Base-by-base conservation (phyloP, 2,329 filamentous ascomycete species). In the Huntiella omanensis region DNA sequence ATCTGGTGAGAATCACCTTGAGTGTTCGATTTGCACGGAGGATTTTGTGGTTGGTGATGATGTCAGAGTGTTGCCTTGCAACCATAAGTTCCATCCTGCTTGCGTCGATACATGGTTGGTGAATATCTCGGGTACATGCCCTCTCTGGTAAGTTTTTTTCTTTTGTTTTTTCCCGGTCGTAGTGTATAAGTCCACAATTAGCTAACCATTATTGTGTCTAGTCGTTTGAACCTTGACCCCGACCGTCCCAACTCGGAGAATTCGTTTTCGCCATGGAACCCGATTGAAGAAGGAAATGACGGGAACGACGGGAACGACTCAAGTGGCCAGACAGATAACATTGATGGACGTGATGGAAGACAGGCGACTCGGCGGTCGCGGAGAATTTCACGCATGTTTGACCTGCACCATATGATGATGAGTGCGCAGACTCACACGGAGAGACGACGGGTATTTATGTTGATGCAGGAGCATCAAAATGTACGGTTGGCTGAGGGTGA, bases 31-130 rank as follows among this genome's bases (percentile, higher is more conserved):
- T 17, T 32, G 13, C 55, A 80, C 77, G 2, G 77, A 82, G 51
- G 76, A 81, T 54, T 82, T 82, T 54, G 68, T 58, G 3, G 66
- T 75, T 13, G 77, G 77, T 11, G 72, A 81, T 54, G 75, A 81
- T 53, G 73, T 82, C 45, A 68, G 77, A 39, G 74, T 82, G 1
- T 59, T 82, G 36, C 77, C 77, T 33, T 82, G 77, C 56, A 62
- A 73, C 48, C 77, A 82, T 58, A 75, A 77, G 52, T 82, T 75
- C 54, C 77, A 82, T 54, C 77, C 77, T 1, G 64, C 65, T 40
- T 82, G 77, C 53, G 70, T 82, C 48, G 77, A 82, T 53, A 77
- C 77, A 3, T 82, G 77, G 77, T 62, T 82, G 38, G 63, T 81
- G 50, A 78, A 81, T 48, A 71, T 82, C 8, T 79, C 76, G 8